Conservation (phyloP, 2,329 filamentous ascomycete genomes). For the Alternaria panax region DNA sequence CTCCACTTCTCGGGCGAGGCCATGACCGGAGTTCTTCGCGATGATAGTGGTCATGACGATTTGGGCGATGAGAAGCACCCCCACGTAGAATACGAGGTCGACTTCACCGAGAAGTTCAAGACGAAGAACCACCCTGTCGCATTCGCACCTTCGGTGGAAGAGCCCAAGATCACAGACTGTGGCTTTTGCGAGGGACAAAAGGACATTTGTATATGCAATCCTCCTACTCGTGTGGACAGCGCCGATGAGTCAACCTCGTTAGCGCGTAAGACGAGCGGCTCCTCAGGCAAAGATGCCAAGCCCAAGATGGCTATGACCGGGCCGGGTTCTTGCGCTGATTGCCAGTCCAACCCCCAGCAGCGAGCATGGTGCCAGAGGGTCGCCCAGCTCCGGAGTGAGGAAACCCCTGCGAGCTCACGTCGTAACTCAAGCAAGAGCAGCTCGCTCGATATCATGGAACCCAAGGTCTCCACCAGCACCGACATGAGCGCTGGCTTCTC, state of each 20-base stretch:
- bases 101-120: slow-evolving; percentile 42
- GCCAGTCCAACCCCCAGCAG: slow-evolving; percentile 45
- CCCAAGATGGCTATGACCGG: slow-evolving; percentile 17
- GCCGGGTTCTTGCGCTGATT: slow-evolving; percentile 48
- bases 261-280: slow-evolving; percentile 6
- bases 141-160: slow-evolving; percentile 28
- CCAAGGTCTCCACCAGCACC: slow-evolving; percentile 32
- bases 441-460: slow-evolving; percentile 37
- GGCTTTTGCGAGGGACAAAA: slow-evolving; percentile 45
- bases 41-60: slow-evolving; percentile 6
- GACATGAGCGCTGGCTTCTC: slow-evolving; percentile 24
- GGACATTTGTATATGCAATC: slow-evolving; percentile 41
- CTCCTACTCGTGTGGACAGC: slow-evolving; percentile 21
- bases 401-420: slow-evolving; percentile 26
- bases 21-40: slow-evolving; percentile 26
- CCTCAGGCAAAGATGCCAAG: slow-evolving; percentile 12
- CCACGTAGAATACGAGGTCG: slow-evolving; percentile 34
- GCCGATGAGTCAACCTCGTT: slow-evolving; percentile 23
- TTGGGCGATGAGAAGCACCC: slow-evolving; percentile 8
- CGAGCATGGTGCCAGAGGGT: slow-evolving; percentile 46
- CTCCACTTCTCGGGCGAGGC: slow-evolving; percentile 22
- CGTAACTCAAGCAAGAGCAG: slow-evolving; percentile 32
- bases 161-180: slow-evolving; percentile 31
- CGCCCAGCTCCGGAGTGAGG: slow-evolving; percentile 36
- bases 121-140: slow-evolving; percentile 22